phyloP scores from a whole-genome alignment of 257 asterid species.

The Solanum ossicruentum region DNA sequence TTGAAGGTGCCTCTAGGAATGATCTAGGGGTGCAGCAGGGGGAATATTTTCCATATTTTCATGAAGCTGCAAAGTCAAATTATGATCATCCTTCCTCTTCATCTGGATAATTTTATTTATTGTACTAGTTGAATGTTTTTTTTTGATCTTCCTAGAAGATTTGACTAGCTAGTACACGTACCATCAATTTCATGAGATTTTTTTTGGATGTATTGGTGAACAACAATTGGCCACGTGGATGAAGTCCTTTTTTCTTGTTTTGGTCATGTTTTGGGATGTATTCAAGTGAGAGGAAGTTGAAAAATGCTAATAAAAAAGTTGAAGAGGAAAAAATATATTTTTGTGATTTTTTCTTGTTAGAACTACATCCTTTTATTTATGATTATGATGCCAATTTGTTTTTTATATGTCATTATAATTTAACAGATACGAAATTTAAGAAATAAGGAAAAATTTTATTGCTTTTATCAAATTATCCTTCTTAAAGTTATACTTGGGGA shows the following conservation, averaged over 20 bases:
- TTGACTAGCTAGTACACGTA: not conserved
- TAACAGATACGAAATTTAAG: no score
- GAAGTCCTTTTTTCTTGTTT: not conserved
- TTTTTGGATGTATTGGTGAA: not conserved
- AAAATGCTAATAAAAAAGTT: not conserved
- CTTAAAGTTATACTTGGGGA: no score
- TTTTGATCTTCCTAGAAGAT: not conserved
- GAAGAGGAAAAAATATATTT: not conserved
- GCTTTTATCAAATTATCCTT: no score
- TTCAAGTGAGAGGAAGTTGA: not conserved
- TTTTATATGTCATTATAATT: not conserved
- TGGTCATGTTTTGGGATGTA: not conserved
- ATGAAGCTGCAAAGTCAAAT: not conserved
- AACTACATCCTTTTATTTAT: not conserved
- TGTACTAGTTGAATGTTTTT: not conserved
- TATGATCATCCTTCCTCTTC: conserved; percentile 10
- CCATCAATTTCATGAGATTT: not conserved
- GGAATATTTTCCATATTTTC: not conserved
- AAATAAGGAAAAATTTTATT: no score
- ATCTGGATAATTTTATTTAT: not conserved
- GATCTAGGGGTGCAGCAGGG: not conserved
- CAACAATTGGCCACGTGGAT: not conserved
- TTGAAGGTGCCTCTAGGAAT: not conserved
- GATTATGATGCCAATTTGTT: not conserved
- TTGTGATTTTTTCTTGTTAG: not conserved